Conservation (phyloP, 1,284 basidiomycete species). For the Peniophora sp. region DNA sequence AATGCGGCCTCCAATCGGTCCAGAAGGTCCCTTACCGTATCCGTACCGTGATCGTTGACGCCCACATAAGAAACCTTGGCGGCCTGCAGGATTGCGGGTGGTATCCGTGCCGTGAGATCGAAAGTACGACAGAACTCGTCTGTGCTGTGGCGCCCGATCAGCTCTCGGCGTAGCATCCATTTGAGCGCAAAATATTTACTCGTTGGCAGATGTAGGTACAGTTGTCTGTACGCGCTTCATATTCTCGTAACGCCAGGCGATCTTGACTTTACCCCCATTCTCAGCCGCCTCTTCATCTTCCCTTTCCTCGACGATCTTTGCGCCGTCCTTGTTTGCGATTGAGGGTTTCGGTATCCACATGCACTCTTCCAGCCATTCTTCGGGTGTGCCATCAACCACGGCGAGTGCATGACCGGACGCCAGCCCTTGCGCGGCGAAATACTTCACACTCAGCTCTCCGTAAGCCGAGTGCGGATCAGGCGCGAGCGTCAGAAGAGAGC, state of each 20-base stretch:
- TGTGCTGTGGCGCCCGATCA: conserved; percentile 6
- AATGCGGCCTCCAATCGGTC: conserved; percentile 13
- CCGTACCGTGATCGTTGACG: conserved; percentile 24
- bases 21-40: conserved; percentile 6
- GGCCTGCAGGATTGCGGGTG: conserved; percentile 24
- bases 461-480: conserved; percentile 85
- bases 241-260: conserved; percentile 93
- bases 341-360: conserved; percentile 63
- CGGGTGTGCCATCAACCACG: conserved; percentile 55
- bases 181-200: neutral
- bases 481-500: conserved; percentile 64
- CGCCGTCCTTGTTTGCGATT: conserved; percentile 7
- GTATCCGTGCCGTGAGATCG: conserved; percentile 61
- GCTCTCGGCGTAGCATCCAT: too few species aligned
- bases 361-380: conserved; percentile 54
- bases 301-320: conserved; percentile 19
- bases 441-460: conserved; percentile 79
- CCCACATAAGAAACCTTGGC: too few species aligned
- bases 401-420: conserved; percentile 61
- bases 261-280: conserved; percentile 59
- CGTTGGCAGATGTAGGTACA: conserved; percentile 27
- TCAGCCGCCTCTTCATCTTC: conserved; percentile 22
- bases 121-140: conserved; percentile 66
- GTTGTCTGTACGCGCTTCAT: conserved; percentile 92
- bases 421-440: conserved; percentile 84